A percentile compares a stretch with the other conserved stretches of the same genome.
Conservation (phyloP, 441 rosid species). For the Populus hybrid region DNA sequence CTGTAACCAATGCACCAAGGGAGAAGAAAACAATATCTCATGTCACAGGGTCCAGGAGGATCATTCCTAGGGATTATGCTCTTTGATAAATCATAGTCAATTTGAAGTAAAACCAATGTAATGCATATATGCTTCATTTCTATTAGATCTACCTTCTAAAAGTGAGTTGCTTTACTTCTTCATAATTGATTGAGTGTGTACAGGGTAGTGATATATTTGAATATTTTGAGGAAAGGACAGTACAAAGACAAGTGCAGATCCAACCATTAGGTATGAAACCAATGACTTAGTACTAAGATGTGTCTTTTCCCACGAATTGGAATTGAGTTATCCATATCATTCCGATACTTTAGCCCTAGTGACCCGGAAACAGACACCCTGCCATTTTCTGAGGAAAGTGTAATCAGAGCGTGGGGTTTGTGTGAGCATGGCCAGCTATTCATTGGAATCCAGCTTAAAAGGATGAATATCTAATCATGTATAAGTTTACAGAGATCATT, state of each 20-base stretch:
- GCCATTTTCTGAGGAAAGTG: slow-evolving; percentile 1
- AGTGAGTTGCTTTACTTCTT: neutral
- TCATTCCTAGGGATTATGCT: no score
- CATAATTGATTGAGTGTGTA: neutral
- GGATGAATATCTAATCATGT: neutral
- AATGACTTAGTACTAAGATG: neutral
- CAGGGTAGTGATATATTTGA: neutral
- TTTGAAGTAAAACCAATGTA: no score
- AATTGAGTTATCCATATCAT: neutral
- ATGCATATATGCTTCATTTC: no score
- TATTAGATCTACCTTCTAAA: no score
- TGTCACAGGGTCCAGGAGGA: no score
- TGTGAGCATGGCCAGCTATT: slow-evolving; percentile 11
- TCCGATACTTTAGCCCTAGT: neutral
- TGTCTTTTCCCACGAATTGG: no score
- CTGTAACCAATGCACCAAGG: no score
- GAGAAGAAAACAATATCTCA: no score
- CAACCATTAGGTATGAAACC: neutral
- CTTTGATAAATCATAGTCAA: no score
- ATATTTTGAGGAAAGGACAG: neutral
- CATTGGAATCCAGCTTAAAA: neutral
- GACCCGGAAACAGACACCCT: neutral
- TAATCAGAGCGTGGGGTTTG: slow-evolving; percentile 7
- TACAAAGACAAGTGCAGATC: neutral
- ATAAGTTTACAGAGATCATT: neutral